These are phyloP conservation scores for Mortierella antarctica DNA, from an alignment of 192 early-diverging fungal species.

Conservation along the genomic window DNA sequence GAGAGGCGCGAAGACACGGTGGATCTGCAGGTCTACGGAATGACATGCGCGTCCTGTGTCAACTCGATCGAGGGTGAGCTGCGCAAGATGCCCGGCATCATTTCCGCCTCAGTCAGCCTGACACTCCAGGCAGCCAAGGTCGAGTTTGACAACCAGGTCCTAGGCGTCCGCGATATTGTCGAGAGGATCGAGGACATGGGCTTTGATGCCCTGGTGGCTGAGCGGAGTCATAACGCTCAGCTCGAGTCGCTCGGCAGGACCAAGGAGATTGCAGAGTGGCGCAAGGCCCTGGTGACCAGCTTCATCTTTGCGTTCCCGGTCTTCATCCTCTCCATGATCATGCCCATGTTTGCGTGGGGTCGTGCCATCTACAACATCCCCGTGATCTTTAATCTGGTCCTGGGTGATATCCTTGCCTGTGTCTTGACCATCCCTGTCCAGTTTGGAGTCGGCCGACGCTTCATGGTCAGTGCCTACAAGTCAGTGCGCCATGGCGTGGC, in stretches of 20 bases:
- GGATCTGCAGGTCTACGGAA: conserved; percentile 92
- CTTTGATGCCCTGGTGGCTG: conserved; percentile 78
- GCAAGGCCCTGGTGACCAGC: conserved; percentile 69
- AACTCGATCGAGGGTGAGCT: conserved; percentile 81
- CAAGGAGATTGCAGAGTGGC: conserved; percentile 88
- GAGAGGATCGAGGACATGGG: conserved; percentile 84
- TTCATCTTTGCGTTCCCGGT: conserved; percentile 86
- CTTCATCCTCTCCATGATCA: conserved; percentile 80
- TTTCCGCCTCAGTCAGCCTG: conserved; percentile 77
- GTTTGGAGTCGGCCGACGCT: conserved; percentile 86
- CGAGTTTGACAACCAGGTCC: conserved; percentile 69
- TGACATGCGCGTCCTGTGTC: conserved; percentile 89
- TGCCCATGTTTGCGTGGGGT: conserved; percentile 63
- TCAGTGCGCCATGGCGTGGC: conserved; percentile 83
- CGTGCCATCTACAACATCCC: conserved; percentile 35
- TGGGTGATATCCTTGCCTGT: conserved; percentile 75
- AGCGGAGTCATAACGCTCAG: conserved; percentile 76
- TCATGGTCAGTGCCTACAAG: conserved; percentile 83
- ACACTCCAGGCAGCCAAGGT: conserved; percentile 80
- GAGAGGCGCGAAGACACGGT: conserved; percentile 61
- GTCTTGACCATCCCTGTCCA: conserved; percentile 92
- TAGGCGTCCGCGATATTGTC: conserved; percentile 85
- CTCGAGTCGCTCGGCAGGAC: conserved; percentile 89
- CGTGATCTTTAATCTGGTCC: conserved; percentile 72
- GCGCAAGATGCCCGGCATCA: conserved; percentile 65